Conservation (phyloP, 129 eudicot species). For the Chrysanthemum seticuspe region DNA sequence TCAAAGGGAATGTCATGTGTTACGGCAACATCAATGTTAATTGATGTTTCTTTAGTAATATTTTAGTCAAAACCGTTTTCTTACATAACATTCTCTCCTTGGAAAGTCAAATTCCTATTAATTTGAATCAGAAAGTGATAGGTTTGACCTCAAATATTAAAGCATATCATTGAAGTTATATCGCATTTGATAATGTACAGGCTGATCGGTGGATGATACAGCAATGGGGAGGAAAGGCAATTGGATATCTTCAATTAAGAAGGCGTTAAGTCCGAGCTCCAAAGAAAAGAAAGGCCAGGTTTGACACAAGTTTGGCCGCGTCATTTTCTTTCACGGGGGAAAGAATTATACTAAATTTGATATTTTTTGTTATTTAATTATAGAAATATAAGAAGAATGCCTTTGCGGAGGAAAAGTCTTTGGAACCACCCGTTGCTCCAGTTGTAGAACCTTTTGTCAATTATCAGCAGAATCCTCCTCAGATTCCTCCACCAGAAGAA, state of each 20-base stretch:
- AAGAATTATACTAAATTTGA: neutral
- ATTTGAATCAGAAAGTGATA: neutral
- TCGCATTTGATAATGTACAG: conserved; percentile 18
- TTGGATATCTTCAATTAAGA: conserved; percentile 85
- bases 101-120: neutral
- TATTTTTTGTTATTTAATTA: neutral
- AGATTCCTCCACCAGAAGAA: conserved; percentile 34
- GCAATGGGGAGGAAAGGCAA: conserved; percentile 77
- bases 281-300: conserved; percentile 71
- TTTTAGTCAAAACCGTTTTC: neutral
- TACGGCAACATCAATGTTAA: conserved; percentile 9
- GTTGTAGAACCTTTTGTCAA: conserved; percentile 19
- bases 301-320: conserved; percentile 5
- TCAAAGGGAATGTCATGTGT: neutral
- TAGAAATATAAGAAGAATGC: conserved; percentile 34
- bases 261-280: conserved; percentile 74
- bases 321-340: neutral
- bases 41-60: conserved; percentile 5
- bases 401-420: conserved; percentile 24
- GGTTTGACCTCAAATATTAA: conserved; percentile 10
- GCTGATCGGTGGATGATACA: conserved; percentile 43
- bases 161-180: neutral
- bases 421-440: conserved; percentile 35
- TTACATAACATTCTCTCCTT: neutral
- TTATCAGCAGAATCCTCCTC: conserved; percentile 30